Evolutionary conservation across 2,329 filamentous ascomycete genomes (phyloP), one percentile per base, ranked within the genome.

Genomic region (Nemania serpens): DNA sequence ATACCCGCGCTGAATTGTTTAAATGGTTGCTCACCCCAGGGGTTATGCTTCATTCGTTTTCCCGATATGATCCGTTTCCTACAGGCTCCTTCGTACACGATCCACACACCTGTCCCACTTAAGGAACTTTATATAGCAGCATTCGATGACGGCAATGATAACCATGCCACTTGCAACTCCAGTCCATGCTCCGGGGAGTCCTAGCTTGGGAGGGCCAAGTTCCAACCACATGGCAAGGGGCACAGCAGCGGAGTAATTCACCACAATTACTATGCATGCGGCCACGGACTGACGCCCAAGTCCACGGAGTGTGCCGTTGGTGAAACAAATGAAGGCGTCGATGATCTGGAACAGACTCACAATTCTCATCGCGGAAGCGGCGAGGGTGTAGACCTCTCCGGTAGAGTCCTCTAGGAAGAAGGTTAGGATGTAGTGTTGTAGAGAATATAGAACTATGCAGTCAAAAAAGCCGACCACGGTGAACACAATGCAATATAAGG

Each of bases 281-380:
- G 75, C 76, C 2, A 76, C 60, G 7, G 69, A 70, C 55, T 78
- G 76, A 9, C 71, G 70, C 0, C 75, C 76, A 2, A 78, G 71
- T 13, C 77, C 76, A 5, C 77, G 73, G n/a, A 78, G 70, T 57
- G 76, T 65, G 25, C 76, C 76, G 51, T 77, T 77, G 33, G 73
- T 74, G 36, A 73, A 75, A 59, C 65, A 69, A 6, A 62, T 62
- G 18, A 62, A 59, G 18, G 56, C 55, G 58, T 77, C 75, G 43
- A 76, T 68, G 41, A 75, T 58, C 63, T 76, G 75, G 64, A 73
- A 75, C 4, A 70, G 65, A 33, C 69, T 69, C 6, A 76, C 72
- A 13, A 70, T 67, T n/a, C 70, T 66, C 68, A 76, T 74, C 5
- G 73, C 69, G 7, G 25, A 22, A 12, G 54, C 22, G 9, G 59